These are phyloP conservation scores for Wakefieldia striispora DNA, from an alignment of 768 basidiomycete species.

Conservation along the genomic window DNA sequence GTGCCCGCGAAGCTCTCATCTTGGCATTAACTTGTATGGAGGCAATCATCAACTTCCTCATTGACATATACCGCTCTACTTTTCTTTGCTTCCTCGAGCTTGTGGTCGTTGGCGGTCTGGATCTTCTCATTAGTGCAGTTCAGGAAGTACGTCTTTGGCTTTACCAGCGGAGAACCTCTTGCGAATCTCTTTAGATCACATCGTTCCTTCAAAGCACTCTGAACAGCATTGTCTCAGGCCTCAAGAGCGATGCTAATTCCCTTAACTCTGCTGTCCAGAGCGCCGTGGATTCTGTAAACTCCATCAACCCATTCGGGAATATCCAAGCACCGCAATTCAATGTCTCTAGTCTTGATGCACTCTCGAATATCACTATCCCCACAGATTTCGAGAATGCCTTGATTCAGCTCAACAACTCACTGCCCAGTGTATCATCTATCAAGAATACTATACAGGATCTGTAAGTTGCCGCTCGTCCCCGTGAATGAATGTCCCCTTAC, in stretches of 20 bases:
- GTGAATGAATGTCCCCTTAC: background rate
- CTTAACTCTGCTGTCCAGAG: constrained; percentile 68
- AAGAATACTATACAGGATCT: constrained; percentile 63
- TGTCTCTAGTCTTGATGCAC: constrained; percentile 68
- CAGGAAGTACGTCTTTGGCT: constrained; percentile 58
- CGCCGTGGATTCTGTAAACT: constrained; percentile 70
- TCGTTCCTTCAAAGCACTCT: constrained; percentile 61
- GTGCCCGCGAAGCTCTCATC: constrained; percentile 69
- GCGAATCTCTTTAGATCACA: constrained; percentile 54
- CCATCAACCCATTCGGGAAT: constrained; percentile 67
- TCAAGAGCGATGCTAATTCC: constrained; percentile 65
- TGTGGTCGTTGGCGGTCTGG: constrained; percentile 76
- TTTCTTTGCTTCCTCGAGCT: constrained; percentile 93
- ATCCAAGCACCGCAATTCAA: constrained; percentile 70
- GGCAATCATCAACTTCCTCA: constrained; percentile 84
- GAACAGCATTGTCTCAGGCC: constrained; percentile 57
- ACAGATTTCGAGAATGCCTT: constrained; percentile 71
- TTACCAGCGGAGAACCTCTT: constrained; percentile 2
- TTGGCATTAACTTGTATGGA: constrained; percentile 83
- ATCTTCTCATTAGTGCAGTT: constrained; percentile 78
- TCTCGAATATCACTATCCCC: constrained; percentile 81
- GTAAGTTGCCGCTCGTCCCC: constrained; percentile 43
- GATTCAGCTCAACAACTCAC: constrained; percentile 69
- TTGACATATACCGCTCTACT: constrained; percentile 90
- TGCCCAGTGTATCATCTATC: constrained; percentile 77